Evolutionary conservation across 1,139 yeast species (phyloP).

Genomic region (Geotrichum carabidarum): DNA sequence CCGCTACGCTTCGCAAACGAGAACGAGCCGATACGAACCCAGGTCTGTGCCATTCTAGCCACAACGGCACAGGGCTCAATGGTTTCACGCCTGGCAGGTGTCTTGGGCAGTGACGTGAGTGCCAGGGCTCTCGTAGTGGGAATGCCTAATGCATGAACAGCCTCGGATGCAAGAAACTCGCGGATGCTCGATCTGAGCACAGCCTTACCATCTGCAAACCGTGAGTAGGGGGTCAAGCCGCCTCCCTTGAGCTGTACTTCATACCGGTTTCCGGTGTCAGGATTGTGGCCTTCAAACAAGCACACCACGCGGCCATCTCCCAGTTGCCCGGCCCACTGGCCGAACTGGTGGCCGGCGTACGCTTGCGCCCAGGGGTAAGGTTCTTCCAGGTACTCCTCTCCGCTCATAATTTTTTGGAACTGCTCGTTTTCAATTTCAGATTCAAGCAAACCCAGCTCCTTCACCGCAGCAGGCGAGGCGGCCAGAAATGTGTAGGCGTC

Average conservation of each 20-base stretch:
- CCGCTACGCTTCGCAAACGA: constrained; percentile 74
- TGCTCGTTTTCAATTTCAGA: constrained; percentile 41
- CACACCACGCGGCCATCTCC: constrained; percentile 93
- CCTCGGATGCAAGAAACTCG: constrained; percentile 82
- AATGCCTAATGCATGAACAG: constrained; percentile 71
- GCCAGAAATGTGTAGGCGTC: constrained; percentile 48
- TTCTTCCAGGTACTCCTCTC: constrained; percentile 46
- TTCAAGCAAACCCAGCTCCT: constrained; percentile 52
- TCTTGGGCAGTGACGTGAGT: constrained; percentile 63
- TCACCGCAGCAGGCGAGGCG: constrained; percentile 57
- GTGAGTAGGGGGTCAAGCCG: constrained; percentile 83
- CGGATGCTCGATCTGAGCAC: constrained; percentile 81
- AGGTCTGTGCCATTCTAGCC: constrained; percentile 73
- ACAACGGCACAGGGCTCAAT: constrained; percentile 84
- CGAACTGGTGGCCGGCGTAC: constrained; percentile 96
- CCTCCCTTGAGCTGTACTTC: constrained; percentile 87
- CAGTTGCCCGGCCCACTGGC: constrained; percentile 91
- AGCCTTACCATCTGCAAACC: constrained; percentile 97
- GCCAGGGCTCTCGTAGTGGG: constrained; percentile 84
- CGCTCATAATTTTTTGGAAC: constrained; percentile 59
- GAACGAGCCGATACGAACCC: constrained; percentile 89
- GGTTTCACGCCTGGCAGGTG: constrained; percentile 65
- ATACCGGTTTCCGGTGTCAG: constrained; percentile 39
- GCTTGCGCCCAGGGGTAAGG: constrained; percentile 79
- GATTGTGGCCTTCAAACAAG: constrained; percentile 59